Percentiles rank a stretch among this genome's conserved stretches.
These are phyloP conservation scores for Aspergillus sp. DNA, from an alignment of 2,329 filamentous ascomycete species.

Conservation along the genomic window DNA sequence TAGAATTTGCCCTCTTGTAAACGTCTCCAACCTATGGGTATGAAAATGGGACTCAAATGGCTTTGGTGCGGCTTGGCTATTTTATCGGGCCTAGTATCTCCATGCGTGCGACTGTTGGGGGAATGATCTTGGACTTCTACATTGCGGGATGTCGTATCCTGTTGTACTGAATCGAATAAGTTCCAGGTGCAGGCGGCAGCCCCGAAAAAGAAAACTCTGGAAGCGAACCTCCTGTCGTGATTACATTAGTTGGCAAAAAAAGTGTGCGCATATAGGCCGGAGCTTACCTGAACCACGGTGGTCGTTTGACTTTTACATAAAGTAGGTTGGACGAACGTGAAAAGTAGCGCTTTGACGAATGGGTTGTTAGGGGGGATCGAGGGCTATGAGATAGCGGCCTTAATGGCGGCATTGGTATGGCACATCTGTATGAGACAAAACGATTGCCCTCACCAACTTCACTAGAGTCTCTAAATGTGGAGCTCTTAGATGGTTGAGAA, in stretches of 20 bases:
- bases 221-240: constrained; percentile 27
- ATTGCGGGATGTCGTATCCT: constrained; percentile 22
- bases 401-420: constrained; percentile 35
- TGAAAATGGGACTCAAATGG: constrained; percentile 53
- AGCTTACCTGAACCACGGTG: constrained; percentile 35
- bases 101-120: background rate
- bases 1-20: constrained; percentile 32
- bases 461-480: background rate
- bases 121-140: constrained; percentile 1
- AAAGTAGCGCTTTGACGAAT: constrained; percentile 19
- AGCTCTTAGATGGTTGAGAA: background rate
- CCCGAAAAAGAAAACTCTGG: constrained; percentile 31
- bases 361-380: constrained; percentile 24
- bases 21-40: constrained; percentile 59
- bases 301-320: constrained; percentile 35
- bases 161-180: constrained; percentile 30
- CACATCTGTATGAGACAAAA: constrained; percentile 7
- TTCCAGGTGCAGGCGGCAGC: constrained; percentile 35
- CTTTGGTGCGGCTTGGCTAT: constrained; percentile 24
- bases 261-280: background rate
- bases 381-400: constrained; percentile 28
- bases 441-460: background rate
- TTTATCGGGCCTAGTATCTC: background rate
- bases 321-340: constrained; percentile 24
- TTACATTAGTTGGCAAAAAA: background rate